phyloP scores from a whole-genome alignment of 495 filamentous ascomycete genomes.

The Talaromyces trachyspermus region DNA sequence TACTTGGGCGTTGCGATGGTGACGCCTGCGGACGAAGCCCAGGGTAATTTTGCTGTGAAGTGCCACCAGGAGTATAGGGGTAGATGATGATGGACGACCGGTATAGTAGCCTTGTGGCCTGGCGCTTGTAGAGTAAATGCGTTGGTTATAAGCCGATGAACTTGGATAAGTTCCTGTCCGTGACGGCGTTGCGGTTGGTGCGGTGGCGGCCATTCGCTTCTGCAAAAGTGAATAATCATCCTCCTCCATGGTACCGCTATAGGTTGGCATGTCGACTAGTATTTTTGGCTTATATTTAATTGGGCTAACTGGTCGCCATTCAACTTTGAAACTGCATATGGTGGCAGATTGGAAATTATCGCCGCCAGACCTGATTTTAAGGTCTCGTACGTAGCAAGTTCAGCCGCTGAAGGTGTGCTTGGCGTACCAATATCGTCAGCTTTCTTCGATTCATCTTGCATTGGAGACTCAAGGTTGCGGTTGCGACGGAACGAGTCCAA shows the following conservation, averaged over 20 bases:
- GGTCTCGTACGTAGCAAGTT: constrained; percentile 65
- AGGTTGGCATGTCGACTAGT: constrained; percentile 60
- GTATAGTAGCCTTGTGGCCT: constrained; percentile 34
- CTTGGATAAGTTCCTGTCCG: constrained; percentile 26
- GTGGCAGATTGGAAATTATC: constrained; percentile 69
- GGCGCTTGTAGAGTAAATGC: constrained; percentile 24
- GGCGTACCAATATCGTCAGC: constrained; percentile 31
- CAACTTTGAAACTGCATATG: constrained; percentile 78
- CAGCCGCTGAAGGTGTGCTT: constrained; percentile 52
- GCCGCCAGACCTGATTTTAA: constrained; percentile 64
- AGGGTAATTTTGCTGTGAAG: constrained; percentile 23
- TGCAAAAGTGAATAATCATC: constrained; percentile 53
- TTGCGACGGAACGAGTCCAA: constrained; percentile 81
- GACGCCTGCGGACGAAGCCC: constrained; percentile 36
- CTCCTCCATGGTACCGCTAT: constrained; percentile 78
- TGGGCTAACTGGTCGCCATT: constrained; percentile 77
- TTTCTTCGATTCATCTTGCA: constrained; percentile 34
- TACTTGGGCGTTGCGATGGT: constrained; percentile 33
- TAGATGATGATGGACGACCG: constrained; percentile 31
- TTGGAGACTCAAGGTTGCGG: constrained; percentile 52
- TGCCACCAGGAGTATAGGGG: constrained; percentile 25
- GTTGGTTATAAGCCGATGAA: constrained; percentile 29
- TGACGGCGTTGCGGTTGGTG: constrained; percentile 24
- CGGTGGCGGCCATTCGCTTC: constrained; percentile 26
- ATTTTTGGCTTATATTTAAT: constrained; percentile 77